Evolutionary conservation across 768 basidiomycete genomes (phyloP), one percentile per base, ranked within the genome.

Genomic region (Coprinopsis cinerea): DNA sequence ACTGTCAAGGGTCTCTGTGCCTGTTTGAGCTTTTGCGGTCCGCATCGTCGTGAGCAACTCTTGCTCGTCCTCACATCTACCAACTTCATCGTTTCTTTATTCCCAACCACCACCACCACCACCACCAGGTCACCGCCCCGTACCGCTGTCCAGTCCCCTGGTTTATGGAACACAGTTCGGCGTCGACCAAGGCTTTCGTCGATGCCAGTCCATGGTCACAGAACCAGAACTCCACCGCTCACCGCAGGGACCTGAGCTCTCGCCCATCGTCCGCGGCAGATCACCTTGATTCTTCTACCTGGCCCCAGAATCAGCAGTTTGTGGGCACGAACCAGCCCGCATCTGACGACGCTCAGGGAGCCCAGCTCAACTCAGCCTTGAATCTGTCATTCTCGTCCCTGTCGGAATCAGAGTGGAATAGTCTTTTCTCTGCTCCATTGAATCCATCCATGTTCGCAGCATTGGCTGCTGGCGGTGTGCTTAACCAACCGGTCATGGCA

Each of bases 401-500:
- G 41, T 56, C 60, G 27, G 58, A 53, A 52, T 56, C 67, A 53
- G 67, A 74, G 59, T 88, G 85, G 85, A 66, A 63, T 22, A 67
- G 71, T 55, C 46, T 85, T 17, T 85, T 84, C 62, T 69, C 83
- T n/a, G 61, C 76, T 2, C 79, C 86, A 1, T 68, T 86, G 44
- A 74, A 82, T 52, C 79, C 82, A 4, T 61, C 74, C 37, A 67
- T 80, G 27, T 85, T 84, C 57, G 76, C 80, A 34, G 74, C 77
- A 28, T 74, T 87, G 36, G 74, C 79, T 11, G 76, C 83, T 2
- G 80, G 79, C 58, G 81, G 78, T 56, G 70, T 79, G 40, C n/a
- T 65, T 87, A 34, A 71, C 67, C 43, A 71, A 70, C 63, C 50
- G 25, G 51, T 41, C 62, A 62, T 23, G 63, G 10, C 49, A 24